Evolutionary conservation across 2,329 filamentous ascomycete genomes (phyloP).

Genomic region (Esteya vermicola): DNA sequence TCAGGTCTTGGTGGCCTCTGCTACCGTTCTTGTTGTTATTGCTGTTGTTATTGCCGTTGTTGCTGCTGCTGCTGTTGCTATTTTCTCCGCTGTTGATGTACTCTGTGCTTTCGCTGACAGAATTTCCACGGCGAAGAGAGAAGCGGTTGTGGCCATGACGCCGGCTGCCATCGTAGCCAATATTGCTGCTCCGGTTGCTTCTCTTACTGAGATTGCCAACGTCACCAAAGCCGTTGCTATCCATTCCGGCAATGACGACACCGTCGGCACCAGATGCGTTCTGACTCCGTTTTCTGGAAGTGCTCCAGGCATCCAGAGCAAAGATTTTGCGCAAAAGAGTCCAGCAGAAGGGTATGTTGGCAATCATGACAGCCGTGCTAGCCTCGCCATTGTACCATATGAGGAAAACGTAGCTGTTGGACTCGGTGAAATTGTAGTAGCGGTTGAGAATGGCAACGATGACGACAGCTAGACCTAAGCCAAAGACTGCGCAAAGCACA

Average conservation of each 20-base stretch:
- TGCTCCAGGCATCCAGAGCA: conserved; percentile 11
- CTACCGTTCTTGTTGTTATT: too few relatives aligned
- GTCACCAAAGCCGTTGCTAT: too few relatives aligned
- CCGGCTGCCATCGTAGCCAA: too few relatives aligned
- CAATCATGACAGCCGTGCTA: conserved; percentile 43
- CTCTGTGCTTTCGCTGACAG: conserved; percentile 6
- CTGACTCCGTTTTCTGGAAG: neutral
- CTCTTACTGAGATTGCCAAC: too few relatives aligned
- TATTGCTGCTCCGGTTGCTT: too few relatives aligned
- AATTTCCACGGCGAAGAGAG: neutral
- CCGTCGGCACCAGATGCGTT: neutral
- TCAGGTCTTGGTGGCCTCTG: too few relatives aligned
- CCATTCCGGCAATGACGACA: neutral
- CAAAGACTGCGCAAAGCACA: conserved; percentile 39
- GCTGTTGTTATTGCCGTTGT: neutral
- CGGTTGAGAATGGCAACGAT: conserved; percentile 45
- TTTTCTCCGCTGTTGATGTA: conserved; percentile 3
- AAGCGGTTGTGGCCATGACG: neutral
- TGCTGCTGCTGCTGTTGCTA: neutral
- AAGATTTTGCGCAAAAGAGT: conserved; percentile 34
- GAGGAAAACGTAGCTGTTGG: conserved; percentile 40
- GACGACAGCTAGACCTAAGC: conserved; percentile 38
- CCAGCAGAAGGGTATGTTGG: conserved; percentile 47
- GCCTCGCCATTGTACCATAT: conserved; percentile 48
- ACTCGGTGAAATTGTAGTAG: conserved; percentile 43